Evolutionary conservation across 768 basidiomycete genomes (phyloP).

Genomic region (Phylloporus scabripes): DNA sequence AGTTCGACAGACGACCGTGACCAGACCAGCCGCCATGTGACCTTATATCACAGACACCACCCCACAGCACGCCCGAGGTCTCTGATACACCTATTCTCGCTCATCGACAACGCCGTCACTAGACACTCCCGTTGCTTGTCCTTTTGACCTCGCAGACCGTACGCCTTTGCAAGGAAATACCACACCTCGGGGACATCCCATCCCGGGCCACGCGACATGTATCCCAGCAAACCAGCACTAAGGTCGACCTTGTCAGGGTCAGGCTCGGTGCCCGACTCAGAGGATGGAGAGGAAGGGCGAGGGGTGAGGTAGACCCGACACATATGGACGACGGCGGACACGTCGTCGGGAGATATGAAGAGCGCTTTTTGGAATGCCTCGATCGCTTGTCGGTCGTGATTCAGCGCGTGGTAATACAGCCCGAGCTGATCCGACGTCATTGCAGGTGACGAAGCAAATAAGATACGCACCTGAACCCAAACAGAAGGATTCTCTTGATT

Average conservation of each 20-base stretch:
- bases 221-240: conserved; percentile 73
- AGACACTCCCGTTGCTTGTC: conserved; percentile 74
- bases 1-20: too few relatives aligned
- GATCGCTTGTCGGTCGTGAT: conserved; percentile 56
- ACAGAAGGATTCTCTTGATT: conserved; percentile 85
- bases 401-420: conserved; percentile 60
- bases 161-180: conserved; percentile 84
- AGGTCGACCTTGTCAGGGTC: conserved; percentile 60
- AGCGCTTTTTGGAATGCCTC: conserved; percentile 83
- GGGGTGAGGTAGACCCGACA: conserved; percentile 63
- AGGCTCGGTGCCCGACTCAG: conserved; percentile 15
- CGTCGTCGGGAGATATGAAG: conserved; percentile 77
- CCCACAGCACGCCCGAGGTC: conserved; percentile 60
- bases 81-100: conserved; percentile 59
- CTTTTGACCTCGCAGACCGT: conserved; percentile 65
- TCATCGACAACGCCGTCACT: conserved; percentile 57
- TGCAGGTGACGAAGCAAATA: neutral
- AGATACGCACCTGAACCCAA: conserved; percentile 80
- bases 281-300: conserved; percentile 13
- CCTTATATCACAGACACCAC: conserved; percentile 49
- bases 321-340: conserved; percentile 74
- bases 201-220: conserved; percentile 70
- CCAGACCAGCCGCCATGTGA: neutral
- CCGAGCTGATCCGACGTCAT: conserved; percentile 50
- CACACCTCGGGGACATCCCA: conserved; percentile 96